Evolutionary conservation across 2,329 filamentous ascomycete species (phyloP), one percentile per base, ranked within the genome.

Genomic region (Coniochaeta sp.): DNA sequence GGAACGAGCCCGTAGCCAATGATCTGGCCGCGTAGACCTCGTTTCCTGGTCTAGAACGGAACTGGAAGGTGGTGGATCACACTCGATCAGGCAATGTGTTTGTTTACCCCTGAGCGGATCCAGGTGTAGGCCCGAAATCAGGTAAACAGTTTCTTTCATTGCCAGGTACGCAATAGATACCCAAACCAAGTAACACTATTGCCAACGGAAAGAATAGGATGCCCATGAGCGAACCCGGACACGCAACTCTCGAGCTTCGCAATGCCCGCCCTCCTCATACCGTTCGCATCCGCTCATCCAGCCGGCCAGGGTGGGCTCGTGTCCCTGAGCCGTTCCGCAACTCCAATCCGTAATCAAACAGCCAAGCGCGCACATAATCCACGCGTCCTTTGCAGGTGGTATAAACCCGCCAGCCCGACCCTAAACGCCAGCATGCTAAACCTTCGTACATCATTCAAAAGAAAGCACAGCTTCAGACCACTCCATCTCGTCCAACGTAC

Each of bases 1-100:
- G 20, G 18, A 26, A 24, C 20, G 20, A 14, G 26, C 10, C 13
- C 20, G n/a, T 12, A 8, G 22, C 38, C 53, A 55, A 54, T 57
- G 51, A 33, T 20, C 27, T 16, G 14, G 4, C 6, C 16, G 32
- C 16, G 8, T 13, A 33, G 14, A 16, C 42, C 30, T 49, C 26
- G 45, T 51, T 12, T 7, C 38, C 14, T 9, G 6, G 5, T 12
- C 20, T 26, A 24, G 38, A 22, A 26, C 38, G 10, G 18, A 42
- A 42, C 20, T 14, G 38, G 38, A 42, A 42, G 38, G 38, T 42
- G 38, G 38, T 26, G 38, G 33, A 42, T 42, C 20, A n/a, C 10
- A 13, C 18, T 42, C 38, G 10, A 22, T 16, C 12, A 2, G 20
- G 38, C 6, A 42, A 22, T 16, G 8, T 42, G 20, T 42, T 42